These are phyloP conservation scores for Magnolia changhungtana DNA, from an alignment of 164 flowering plant genomes.

Conservation along the genomic window DNA sequence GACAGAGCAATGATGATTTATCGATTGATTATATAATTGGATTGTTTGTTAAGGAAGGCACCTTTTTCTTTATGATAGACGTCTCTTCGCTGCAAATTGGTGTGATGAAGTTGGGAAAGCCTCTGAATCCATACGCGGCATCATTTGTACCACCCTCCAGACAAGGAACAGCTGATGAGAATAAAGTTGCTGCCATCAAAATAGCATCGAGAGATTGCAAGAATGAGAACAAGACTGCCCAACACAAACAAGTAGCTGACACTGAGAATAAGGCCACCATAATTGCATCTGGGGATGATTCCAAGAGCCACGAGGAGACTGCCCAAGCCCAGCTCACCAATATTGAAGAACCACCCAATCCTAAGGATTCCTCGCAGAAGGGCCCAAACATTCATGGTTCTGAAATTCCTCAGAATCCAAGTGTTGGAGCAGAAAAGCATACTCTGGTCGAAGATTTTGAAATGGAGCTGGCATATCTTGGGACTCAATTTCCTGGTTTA, in stretches of 20 bases:
- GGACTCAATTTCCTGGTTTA: conserved; percentile 7
- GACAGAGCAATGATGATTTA: background rate
- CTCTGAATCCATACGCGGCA: conserved; percentile 35
- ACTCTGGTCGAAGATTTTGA: background rate
- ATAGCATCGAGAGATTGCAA: background rate
- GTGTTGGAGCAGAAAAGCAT: background rate
- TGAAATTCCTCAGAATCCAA: background rate
- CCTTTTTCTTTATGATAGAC: background rate
- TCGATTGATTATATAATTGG: background rate
- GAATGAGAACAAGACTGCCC: background rate
- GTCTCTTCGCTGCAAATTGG: background rate
- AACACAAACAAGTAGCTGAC: background rate
- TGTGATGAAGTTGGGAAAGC: conserved; percentile 19
- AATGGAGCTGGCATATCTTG: conserved; percentile 4
- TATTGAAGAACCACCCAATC: conserved; percentile 1
- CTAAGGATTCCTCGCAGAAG: background rate
- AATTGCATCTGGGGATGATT: background rate
- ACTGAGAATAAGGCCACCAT: background rate
- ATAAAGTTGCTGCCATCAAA: background rate
- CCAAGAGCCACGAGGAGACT: background rate
- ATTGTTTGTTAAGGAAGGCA: background rate
- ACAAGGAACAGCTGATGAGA: conserved; percentile 7
- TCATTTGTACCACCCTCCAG: conserved; percentile 32
- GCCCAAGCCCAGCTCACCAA: background rate
- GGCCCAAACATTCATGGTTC: background rate